Evolutionary conservation across 2,329 filamentous ascomycete species (phyloP), one percentile per base, ranked within the genome.

Genomic region (Aquanectria penicillioides): DNA sequence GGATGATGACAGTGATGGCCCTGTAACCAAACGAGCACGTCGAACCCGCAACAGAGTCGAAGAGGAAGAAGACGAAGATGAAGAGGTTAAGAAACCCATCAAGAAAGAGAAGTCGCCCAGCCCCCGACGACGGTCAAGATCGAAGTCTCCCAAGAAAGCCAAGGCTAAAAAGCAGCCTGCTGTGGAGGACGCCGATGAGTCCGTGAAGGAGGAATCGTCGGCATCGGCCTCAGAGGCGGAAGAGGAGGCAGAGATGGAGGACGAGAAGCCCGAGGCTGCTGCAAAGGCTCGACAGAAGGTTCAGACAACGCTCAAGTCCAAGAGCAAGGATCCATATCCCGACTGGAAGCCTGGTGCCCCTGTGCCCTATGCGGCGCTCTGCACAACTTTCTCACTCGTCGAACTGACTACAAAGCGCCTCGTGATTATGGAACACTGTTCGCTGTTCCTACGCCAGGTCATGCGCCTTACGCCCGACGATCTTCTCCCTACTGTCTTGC

Each of bases 361-460:
- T 10, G 94, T 97, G 2, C 95, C 95, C 1, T 99, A 98, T 70
- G 94, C 93, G 22, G 95, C 95, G 11, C 84, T 99, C 7, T 98
- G 95, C 76, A 93, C 88, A 10, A 98, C 95, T 0, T 98, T 98
- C 70, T 97, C 94, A 2, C 86, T 97, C 28, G 89, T 98, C 50
- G 95, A 99, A 78, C 89, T 97, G 82, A 99, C 94, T 0, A 93
- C 92, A 6, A 98, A 98, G 74, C 87, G 95, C 52, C 78, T 99
- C 37, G 83, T 93, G 61, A 99, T 99, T 62, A 86, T 91, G 66
- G 91, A 94, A 15, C 89, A 97, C 73, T 97, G 94, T 76, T 91
- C 94, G 1, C 83, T 93, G 2, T 98, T 99, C 73, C 83, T 99
- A 46, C 90, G 92, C 28, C 95, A 99, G 77, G 94, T 99, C n/a